Evolutionary conservation across 805 yeast species (phyloP), one percentile per base, ranked within the genome.

Genomic region (Jamesozyma spencerorum): DNA sequence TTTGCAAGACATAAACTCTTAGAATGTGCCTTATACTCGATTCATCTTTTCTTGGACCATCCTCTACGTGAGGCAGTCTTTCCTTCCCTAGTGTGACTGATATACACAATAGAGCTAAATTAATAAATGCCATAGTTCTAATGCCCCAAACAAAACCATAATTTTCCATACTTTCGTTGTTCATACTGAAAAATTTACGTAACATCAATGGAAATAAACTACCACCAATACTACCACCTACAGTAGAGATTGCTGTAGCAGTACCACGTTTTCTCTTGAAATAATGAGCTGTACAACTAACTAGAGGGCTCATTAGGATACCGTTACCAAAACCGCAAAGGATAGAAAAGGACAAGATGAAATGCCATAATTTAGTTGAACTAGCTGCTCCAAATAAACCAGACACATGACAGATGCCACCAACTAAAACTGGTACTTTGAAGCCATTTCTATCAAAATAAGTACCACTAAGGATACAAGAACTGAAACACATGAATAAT

Each of bases 261-360:
- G 67, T 59, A 2, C 82, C 86, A 51, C 85, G 65, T 46, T 64
- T 74, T 35, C 56, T 64, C 38, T 68, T 63, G 51, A 80, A 81
- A 74, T 83, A 81, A 47, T 80, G 86, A 22, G 79, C 72, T 8
- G 79, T 66, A 12, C 74, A 75, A 12, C 82, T 74, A 6, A 80
- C 60, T 28, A 74, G 56, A 1, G 85, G 85, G 18, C 77, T 68
- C 55, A 75, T 63, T 22, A 77, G 61, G 17, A 77, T 55, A 2
- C 81, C 81, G 38, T 70, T 68, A 0, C 83, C 85, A 13, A 75
- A 43, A 2, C 85, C 86, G 20, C 70, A 57, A 17, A 70, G 54
- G 0, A 80, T 43, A 3, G 78, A 71, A 49, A 77, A 77, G 28
- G 80, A 63, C 18, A 79, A 52, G 19, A 80, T 66, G 48, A 80